Conservation (phyloP, 2,329 filamentous ascomycete species). For the Ophiocordyceps unilateralis region DNA sequence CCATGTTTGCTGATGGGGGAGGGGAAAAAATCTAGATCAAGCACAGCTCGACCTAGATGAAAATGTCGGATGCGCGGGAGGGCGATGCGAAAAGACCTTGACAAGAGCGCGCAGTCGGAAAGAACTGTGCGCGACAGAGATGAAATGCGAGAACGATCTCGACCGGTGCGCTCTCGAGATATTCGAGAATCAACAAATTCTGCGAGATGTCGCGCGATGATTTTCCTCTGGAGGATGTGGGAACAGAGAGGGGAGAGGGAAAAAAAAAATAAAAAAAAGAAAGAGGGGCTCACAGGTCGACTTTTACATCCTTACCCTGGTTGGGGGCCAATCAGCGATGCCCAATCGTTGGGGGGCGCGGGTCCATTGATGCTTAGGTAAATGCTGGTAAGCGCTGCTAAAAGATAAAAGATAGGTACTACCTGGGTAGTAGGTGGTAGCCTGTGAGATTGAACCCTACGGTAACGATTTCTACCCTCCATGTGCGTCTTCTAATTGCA, state of each 20-base stretch:
- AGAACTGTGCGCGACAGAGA: conserved; percentile 16
- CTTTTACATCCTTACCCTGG: conserved; percentile 16
- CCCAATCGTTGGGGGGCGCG: not conserved
- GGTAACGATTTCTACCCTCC: too few species aligned
- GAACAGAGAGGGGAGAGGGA: conserved; percentile 17
- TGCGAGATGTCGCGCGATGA: conserved; percentile 22
- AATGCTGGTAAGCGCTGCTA: too few species aligned
- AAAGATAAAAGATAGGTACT: too few species aligned
- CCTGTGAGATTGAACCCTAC: too few species aligned
- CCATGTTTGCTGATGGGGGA: conserved; percentile 74
- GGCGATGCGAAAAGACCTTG: not conserved
- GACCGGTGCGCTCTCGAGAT: conserved; percentile 29
- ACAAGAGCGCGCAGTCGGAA: conserved; percentile 2
- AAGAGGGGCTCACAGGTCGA: conserved; percentile 17
- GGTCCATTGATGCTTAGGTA: conserved; percentile 1
- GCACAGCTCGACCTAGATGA: conserved; percentile 57
- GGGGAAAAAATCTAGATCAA: conserved; percentile 49
- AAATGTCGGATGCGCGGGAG: conserved; percentile 21
- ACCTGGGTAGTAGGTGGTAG: too few species aligned
- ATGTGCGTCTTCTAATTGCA: too few species aligned
- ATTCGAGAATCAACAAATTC: conserved; percentile 23
- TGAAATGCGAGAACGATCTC: conserved; percentile 17
- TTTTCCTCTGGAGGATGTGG: conserved; percentile 13
- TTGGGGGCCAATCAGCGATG: conserved; percentile 6
- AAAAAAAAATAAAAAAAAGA: conserved; percentile 19